Evolutionary conservation across 2,329 filamentous ascomycete genomes (phyloP).

Genomic region (Hymenoscyphus albidus): DNA sequence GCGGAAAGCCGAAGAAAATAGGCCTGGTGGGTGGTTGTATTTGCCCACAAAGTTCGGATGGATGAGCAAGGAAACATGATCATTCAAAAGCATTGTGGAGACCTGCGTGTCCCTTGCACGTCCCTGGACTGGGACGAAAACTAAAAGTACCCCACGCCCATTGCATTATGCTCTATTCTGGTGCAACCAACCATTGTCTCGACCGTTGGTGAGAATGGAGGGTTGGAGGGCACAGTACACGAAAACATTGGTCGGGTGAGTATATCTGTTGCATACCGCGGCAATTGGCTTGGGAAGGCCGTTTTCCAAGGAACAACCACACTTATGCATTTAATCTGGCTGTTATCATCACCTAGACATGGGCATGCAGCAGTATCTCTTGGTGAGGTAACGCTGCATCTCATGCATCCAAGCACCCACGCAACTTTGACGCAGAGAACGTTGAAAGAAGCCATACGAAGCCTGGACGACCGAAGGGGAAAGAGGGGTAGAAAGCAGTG

Average conservation of each 20-base stretch:
- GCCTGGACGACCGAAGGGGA: neutral
- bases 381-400: conserved; percentile 1
- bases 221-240: neutral
- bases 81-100: neutral
- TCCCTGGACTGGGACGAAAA: neutral
- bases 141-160: neutral
- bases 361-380: neutral
- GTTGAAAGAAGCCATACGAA: neutral
- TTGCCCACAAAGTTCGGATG: neutral
- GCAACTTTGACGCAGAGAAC: conserved; percentile 1
- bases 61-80: neutral
- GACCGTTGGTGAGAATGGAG: neutral
- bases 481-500: neutral
- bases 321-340: neutral
- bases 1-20: neutral
- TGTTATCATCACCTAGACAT: neutral
- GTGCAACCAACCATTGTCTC: neutral
- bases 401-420: conserved; percentile 2
- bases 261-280: neutral
- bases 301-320: conserved; percentile 1
- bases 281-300: neutral
- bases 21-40: neutral
- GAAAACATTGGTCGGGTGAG: neutral
- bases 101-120: neutral
- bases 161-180: neutral